Evolutionary conservation across 176 grass and related monocot genomes (phyloP).

Genomic region (Eragrostis nindensis): DNA sequence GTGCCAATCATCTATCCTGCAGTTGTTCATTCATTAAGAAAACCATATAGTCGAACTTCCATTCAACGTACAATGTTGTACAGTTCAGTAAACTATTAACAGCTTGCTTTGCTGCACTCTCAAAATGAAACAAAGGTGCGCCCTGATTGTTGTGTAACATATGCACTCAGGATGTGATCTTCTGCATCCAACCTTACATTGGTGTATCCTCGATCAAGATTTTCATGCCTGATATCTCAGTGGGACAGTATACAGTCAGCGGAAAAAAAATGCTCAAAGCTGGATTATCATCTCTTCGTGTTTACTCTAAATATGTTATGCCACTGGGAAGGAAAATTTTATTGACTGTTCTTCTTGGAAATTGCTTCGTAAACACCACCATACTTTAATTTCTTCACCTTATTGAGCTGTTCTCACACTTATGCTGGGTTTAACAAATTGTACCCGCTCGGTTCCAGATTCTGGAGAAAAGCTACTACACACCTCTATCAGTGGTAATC

Average conservation of each 20-base stretch:
- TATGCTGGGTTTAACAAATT: constrained; percentile 4
- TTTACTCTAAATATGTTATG: neutral
- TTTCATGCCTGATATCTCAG: neutral
- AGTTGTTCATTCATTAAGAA: neutral
- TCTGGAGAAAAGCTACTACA: constrained; percentile 77
- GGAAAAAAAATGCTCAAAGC: neutral
- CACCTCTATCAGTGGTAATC: constrained; percentile 70
- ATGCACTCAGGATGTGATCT: too few relatives aligned
- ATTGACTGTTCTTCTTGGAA: neutral
- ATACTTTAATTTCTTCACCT: neutral
- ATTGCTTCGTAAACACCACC: neutral
- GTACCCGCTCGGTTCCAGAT: constrained; percentile 46
- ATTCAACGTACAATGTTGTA: neutral
- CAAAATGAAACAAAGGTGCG: neutral
- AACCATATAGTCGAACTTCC: neutral
- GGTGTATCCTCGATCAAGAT: neutral
- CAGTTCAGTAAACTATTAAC: neutral
- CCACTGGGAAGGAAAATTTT: neutral
- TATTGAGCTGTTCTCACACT: neutral
- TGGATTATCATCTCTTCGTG: neutral
- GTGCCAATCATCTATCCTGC: too few relatives aligned
- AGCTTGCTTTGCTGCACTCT: neutral
- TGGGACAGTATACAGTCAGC: neutral
- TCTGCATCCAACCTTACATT: neutral
- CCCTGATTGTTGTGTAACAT: too few relatives aligned